These are phyloP conservation scores for Aphanocladium album DNA, from an alignment of 2,329 filamentous ascomycete genomes.

Conservation along the genomic window DNA sequence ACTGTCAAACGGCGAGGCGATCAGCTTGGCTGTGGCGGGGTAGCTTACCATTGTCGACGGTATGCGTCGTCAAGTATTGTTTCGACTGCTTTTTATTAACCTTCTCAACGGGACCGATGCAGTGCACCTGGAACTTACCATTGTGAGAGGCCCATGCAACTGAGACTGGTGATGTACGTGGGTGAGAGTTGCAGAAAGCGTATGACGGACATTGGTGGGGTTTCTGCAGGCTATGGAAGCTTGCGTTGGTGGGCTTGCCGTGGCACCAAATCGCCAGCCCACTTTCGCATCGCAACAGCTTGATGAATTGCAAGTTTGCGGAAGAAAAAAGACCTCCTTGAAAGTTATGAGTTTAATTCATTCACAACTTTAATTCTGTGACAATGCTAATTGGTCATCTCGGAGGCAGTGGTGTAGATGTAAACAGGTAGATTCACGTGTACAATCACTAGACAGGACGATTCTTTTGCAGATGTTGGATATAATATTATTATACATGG, in stretches of 20 bases:
- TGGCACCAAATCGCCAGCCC: slow-evolving; percentile 6
- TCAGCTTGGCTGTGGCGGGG: slow-evolving; percentile 25
- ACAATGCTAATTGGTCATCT: too few relatives aligned
- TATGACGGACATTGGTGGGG: slow-evolving; percentile 9
- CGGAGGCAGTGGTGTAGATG: not conserved
- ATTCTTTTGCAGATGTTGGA: not conserved
- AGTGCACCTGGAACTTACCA: slow-evolving; percentile 1
- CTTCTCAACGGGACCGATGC: too few relatives aligned
- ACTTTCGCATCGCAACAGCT: not conserved
- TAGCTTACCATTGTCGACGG: slow-evolving; percentile 71
- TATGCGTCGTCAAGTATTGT: slow-evolving; percentile 93
- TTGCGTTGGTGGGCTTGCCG: not conserved
- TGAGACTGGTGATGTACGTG: slow-evolving; percentile 3
- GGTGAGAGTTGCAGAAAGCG: slow-evolving; percentile 7
- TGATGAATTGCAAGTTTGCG: not conserved
- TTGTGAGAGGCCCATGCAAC: not conserved
- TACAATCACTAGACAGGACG: too few relatives aligned
- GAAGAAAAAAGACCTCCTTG: not conserved
- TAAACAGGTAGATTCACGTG: not conserved
- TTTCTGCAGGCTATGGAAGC: not conserved
- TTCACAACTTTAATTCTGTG: too few relatives aligned
- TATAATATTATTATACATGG: slow-evolving; percentile 24
- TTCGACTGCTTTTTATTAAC: slow-evolving; percentile 66
- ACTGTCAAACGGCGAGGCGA: slow-evolving; percentile 12
- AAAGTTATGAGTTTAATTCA: too few relatives aligned